These are phyloP conservation scores for Cyberlindnera bimundalis DNA, from an alignment of 805 yeast species.

Conservation along the genomic window DNA sequence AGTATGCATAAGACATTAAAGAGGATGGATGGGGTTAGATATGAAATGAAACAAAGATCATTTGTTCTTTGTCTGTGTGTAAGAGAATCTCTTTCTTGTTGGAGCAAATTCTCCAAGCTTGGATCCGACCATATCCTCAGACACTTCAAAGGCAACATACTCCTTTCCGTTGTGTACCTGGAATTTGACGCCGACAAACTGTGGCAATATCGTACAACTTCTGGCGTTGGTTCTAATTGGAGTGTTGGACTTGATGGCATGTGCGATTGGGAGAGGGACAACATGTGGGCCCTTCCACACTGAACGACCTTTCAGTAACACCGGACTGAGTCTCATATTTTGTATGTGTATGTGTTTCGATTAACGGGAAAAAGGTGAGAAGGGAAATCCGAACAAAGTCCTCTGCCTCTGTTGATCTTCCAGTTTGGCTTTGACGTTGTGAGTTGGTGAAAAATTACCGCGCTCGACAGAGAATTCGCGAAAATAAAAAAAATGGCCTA, in stretches of 20 bases:
- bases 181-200: constrained; percentile 90
- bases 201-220: constrained; percentile 90
- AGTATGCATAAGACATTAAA: constrained; percentile 1
- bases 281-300: constrained; percentile 84
- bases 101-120: constrained; percentile 95
- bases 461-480: no score
- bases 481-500: background rate
- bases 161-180: constrained; percentile 96
- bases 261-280: constrained; percentile 90
- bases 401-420: background rate
- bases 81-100: constrained; percentile 84
- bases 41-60: constrained; percentile 11
- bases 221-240: constrained; percentile 97
- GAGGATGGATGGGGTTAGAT: background rate
- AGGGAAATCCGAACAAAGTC: no score
- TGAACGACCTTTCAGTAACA: constrained; percentile 44
- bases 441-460: constrained; percentile 3
- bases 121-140: constrained; percentile 95
- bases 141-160: constrained; percentile 80
- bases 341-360: background rate
- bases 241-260: constrained; percentile 73
- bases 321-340: constrained; percentile 38
- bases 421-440: background rate
- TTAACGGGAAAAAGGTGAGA: no score
- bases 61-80: constrained; percentile 71